These are phyloP conservation scores for Auricularia heimuer DNA, from an alignment of 768 basidiomycete species.

Conservation along the genomic window DNA sequence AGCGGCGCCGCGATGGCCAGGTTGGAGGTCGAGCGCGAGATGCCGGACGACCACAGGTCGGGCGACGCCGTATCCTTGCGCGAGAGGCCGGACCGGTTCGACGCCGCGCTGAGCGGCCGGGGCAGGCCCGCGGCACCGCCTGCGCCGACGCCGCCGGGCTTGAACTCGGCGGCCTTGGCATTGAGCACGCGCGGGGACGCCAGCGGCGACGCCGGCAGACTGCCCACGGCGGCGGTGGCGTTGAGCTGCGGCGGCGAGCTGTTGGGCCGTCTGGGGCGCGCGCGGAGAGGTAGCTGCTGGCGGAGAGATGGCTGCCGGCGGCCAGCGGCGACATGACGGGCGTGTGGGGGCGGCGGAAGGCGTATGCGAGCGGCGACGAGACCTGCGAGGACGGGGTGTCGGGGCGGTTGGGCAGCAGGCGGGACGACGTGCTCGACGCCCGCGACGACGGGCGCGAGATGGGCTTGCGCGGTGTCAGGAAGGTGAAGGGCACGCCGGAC, in stretches of 20 bases:
- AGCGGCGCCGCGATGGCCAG: slow-evolving; percentile 88
- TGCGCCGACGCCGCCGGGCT: slow-evolving; percentile 39
- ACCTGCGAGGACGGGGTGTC: slow-evolving; percentile 55
- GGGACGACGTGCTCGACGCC: slow-evolving; percentile 54
- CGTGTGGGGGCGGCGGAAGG: slow-evolving; percentile 72
- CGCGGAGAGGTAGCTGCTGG: slow-evolving; percentile 47
- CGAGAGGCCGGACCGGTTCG: slow-evolving; percentile 36
- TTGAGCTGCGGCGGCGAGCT: slow-evolving; percentile 43
- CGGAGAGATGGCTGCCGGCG: slow-evolving; percentile 31
- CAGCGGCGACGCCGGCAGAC: slow-evolving; percentile 74
- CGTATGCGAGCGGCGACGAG: slow-evolving; percentile 64
- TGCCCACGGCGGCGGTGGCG: slow-evolving; percentile 59
- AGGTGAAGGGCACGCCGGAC: slow-evolving; percentile 72
- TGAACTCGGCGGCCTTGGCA: slow-evolving; percentile 86
- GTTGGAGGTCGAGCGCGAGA: slow-evolving; percentile 62
- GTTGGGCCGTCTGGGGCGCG: slow-evolving; percentile 46
- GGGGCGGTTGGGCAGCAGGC: slow-evolving; percentile 52
- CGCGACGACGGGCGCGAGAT: slow-evolving; percentile 74
- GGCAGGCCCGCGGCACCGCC: slow-evolving; percentile 18
- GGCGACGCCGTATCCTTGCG: slow-evolving; percentile 80
- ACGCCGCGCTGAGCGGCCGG: slow-evolving; percentile 68
- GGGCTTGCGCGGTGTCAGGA: slow-evolving; percentile 69
- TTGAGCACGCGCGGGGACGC: slow-evolving; percentile 79
- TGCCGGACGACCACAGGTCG: slow-evolving; percentile 73
- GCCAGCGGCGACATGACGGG: slow-evolving; percentile 69